Evolutionary conservation across 164 flowering plant species (phyloP).

Genomic region (Aristolochia contorta): DNA sequence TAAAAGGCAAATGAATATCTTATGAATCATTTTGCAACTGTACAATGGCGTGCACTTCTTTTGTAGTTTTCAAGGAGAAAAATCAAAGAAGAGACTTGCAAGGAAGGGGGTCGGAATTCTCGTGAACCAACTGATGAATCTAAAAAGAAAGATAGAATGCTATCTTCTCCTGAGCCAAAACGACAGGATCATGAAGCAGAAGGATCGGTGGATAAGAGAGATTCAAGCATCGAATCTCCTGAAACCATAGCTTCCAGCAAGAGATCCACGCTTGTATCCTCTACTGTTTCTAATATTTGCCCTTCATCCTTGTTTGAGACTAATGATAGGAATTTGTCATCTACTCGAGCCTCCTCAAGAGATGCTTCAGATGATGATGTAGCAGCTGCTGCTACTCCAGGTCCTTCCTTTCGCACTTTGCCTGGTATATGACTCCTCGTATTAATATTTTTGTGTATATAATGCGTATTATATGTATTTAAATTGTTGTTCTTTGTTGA

Average conservation of each 20-base stretch:
- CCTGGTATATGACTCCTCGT: conserved; percentile 46
- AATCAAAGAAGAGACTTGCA: conserved; percentile 44
- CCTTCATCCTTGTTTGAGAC: conserved; percentile 47
- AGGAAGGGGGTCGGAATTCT: conserved; percentile 35
- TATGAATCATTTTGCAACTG: background rate
- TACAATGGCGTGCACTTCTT: conserved; percentile 5
- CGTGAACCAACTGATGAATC: conserved; percentile 43
- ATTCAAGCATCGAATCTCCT: conserved; percentile 29
- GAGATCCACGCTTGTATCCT: conserved; percentile 25
- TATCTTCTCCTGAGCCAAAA: conserved; percentile 40
- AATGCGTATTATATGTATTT: background rate
- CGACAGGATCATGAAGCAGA: conserved; percentile 26
- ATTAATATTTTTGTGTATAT: background rate
- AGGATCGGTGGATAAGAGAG: conserved; percentile 33
- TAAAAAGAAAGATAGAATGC: conserved; percentile 33
- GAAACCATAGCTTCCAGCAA: conserved; percentile 20
- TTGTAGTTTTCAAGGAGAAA: conserved; percentile 63
- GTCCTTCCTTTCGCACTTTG: conserved; percentile 55
- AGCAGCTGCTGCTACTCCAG: conserved; percentile 19
- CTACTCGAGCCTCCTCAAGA: conserved; percentile 33
- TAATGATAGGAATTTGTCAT: conserved; percentile 37
- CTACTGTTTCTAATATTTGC: conserved; percentile 24
- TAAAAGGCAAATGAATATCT: background rate
- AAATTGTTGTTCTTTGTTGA: background rate
- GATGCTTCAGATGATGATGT: conserved; percentile 56